Conservation (phyloP, 805 yeast species). For the Hyphopichia homilentoma region DNA sequence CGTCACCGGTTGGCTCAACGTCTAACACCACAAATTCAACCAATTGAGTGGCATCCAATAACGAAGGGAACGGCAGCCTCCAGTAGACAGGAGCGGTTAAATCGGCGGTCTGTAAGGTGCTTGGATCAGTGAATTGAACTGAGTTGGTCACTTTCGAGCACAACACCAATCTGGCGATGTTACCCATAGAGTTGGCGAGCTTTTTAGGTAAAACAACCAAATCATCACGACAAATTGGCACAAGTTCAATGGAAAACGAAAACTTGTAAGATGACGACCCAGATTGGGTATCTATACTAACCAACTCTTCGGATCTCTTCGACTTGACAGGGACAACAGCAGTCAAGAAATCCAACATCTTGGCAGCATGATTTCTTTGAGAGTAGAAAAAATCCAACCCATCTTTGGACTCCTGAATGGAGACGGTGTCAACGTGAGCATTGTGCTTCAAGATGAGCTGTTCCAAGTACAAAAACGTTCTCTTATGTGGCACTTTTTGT, state of each 20-base stretch:
- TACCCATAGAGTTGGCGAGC: slow-evolving; percentile 79
- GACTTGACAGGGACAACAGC: slow-evolving; percentile 82
- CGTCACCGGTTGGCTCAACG: slow-evolving; percentile 85
- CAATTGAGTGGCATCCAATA: slow-evolving; percentile 72
- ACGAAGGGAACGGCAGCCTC: slow-evolving; percentile 75
- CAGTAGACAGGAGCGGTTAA: slow-evolving; percentile 69
- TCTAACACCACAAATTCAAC: slow-evolving; percentile 88
- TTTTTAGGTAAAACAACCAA: slow-evolving; percentile 87
- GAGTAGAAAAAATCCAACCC: slow-evolving; percentile 93
- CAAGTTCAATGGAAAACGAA: slow-evolving; percentile 88
- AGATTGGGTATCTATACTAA: slow-evolving; percentile 88
- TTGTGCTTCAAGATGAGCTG: slow-evolving; percentile 89
- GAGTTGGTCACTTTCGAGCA: slow-evolving; percentile 83
- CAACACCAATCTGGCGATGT: slow-evolving; percentile 73
- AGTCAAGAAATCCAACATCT: slow-evolving; percentile 85
- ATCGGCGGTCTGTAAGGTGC: slow-evolving; percentile 74
- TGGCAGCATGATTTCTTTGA: slow-evolving; percentile 85
- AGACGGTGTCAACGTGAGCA: slow-evolving; percentile 91
- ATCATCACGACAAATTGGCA: slow-evolving; percentile 96
- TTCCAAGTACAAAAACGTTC: slow-evolving; percentile 93
- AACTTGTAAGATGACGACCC: slow-evolving; percentile 87
- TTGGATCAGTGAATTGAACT: slow-evolving; percentile 84
- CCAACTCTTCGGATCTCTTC: slow-evolving; percentile 85
- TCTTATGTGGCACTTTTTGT: slow-evolving; percentile 94
- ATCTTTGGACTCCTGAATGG: slow-evolving; percentile 88